Evolutionary conservation across 768 basidiomycete species (phyloP).

Genomic region (Xerocomus potaroensis): DNA sequence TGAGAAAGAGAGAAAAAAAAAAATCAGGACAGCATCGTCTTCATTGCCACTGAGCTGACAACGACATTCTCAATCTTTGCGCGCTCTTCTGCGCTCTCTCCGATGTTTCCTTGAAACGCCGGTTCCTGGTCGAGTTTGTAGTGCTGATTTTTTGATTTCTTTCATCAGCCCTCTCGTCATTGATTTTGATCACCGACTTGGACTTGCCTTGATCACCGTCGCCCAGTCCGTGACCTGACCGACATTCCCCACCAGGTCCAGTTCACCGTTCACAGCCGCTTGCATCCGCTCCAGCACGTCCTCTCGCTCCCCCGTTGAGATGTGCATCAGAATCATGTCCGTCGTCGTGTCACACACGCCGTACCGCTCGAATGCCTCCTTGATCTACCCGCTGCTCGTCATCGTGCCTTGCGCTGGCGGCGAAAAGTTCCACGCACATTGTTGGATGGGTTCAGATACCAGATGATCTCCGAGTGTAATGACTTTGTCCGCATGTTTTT

Average conservation of each 20-base stretch:
- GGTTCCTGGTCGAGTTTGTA: slow-evolving; percentile 64
- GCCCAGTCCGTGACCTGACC: slow-evolving; percentile 62
- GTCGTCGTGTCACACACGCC: slow-evolving; percentile 69
- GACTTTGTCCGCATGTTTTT: slow-evolving; percentile 73
- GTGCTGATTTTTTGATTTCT: no score
- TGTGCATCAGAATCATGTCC: slow-evolving; percentile 67
- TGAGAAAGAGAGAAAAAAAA: background rate
- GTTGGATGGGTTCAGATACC: slow-evolving; percentile 79
- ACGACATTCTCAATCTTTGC: slow-evolving; percentile 60
- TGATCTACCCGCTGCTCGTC: slow-evolving; percentile 52
- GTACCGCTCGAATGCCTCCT: slow-evolving; percentile 82
- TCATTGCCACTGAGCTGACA: slow-evolving; percentile 77
- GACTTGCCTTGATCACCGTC: slow-evolving; percentile 65
- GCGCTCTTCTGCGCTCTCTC: slow-evolving; percentile 34
- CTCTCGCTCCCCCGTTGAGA: slow-evolving; percentile 40
- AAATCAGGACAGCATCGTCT: slow-evolving; percentile 45
- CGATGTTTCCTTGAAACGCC: slow-evolving; percentile 33
- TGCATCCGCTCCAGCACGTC: slow-evolving; percentile 54
- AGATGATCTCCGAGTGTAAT: slow-evolving; percentile 89
- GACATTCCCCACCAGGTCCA: slow-evolving; percentile 45
- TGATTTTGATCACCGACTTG: no score
- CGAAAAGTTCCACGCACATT: slow-evolving; percentile 60
- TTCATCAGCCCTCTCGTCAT: no score
- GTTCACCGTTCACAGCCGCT: slow-evolving; percentile 53
- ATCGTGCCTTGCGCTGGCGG: background rate